A percentile compares a stretch with the other conserved stretches of the same genome.
These are phyloP conservation scores for Amaranthus hypochondriacus DNA, from an alignment of 148 eudicot species.

Conservation along the genomic window DNA sequence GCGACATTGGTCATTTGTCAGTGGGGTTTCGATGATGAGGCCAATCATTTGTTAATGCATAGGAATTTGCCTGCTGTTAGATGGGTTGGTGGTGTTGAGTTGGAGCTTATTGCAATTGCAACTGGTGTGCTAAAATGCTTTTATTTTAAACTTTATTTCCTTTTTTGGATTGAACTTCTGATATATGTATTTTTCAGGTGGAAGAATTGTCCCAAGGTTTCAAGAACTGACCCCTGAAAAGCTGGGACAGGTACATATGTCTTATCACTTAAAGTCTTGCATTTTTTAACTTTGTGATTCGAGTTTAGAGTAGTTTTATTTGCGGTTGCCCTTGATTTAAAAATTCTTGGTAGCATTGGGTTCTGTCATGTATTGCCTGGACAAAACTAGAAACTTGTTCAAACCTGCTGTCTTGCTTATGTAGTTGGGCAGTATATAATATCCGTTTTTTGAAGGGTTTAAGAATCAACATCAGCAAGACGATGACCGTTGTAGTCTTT, in stretches of 20 bases:
- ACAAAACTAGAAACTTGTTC: background rate
- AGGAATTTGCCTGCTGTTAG: slow-evolving; percentile 91
- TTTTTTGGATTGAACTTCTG: background rate
- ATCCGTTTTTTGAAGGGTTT: background rate
- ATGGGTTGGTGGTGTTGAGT: slow-evolving; percentile 99
- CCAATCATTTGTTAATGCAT: slow-evolving; percentile 90
- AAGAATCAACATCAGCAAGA: background rate
- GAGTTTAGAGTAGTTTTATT: background rate
- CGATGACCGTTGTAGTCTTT: too few species aligned
- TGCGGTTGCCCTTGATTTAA: background rate
- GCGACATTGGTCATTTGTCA: slow-evolving; percentile 97
- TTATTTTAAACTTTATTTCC: background rate
- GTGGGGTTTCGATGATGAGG: slow-evolving; percentile 98
- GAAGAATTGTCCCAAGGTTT: slow-evolving; percentile 96
- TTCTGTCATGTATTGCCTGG: background rate
- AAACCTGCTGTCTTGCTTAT: background rate
- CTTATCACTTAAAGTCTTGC: background rate
- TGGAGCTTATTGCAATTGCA: slow-evolving; percentile 95
- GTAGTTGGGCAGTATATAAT: background rate
- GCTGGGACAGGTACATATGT: slow-evolving; percentile 69
- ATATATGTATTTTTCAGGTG: slow-evolving; percentile 46
- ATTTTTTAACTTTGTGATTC: background rate
- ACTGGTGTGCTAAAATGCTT: slow-evolving; percentile 49
- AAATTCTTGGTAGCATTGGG: background rate
- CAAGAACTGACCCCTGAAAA: slow-evolving; percentile 93